Evolutionary conservation across 495 filamentous ascomycete genomes (phyloP).

Genomic region (Saxispiralis lemnorum): DNA sequence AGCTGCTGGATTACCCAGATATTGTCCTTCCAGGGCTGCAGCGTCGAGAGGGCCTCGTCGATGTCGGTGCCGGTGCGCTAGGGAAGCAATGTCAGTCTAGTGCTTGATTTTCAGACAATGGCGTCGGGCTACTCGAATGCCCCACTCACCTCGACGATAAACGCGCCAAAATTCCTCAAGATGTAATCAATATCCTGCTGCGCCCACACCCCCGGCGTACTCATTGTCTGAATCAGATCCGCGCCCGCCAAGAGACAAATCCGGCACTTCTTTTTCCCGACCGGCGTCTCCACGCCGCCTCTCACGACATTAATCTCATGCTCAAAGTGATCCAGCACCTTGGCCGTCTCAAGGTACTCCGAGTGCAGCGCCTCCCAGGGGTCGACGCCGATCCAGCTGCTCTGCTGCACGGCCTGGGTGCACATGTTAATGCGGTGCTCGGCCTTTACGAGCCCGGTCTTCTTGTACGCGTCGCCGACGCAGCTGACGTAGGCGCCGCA

Average conservation of each 20-base stretch:
- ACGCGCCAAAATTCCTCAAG: constrained; percentile 67
- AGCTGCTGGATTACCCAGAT: constrained; percentile 79
- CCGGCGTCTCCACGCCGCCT: constrained; percentile 49
- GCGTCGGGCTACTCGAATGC: background rate
- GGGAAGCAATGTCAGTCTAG: no score
- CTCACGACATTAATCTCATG: constrained; percentile 69
- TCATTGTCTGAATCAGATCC: constrained; percentile 52
- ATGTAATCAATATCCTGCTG: constrained; percentile 71
- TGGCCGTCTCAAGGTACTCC: constrained; percentile 72
- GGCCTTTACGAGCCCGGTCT: constrained; percentile 63
- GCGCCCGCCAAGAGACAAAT: constrained; percentile 62
- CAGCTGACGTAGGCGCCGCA: constrained; percentile 68
- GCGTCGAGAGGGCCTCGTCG: constrained; percentile 34
- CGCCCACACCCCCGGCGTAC: constrained; percentile 58
- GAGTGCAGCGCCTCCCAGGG: constrained; percentile 58
- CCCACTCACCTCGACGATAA: constrained; percentile 41
- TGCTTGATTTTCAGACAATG: no score
- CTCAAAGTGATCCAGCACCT: constrained; percentile 76
- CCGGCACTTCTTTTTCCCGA: constrained; percentile 40
- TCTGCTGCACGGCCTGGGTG: constrained; percentile 46
- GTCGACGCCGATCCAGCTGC: constrained; percentile 37
- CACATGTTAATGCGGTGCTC: constrained; percentile 57
- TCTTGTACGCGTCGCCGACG: constrained; percentile 78
- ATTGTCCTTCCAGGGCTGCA: constrained; percentile 53
- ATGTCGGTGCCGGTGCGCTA: constrained; percentile 76